Evolutionary conservation across 1,139 yeast species (phyloP), one percentile per base, ranked within the genome.

Genomic region (Kodamaea plutei): DNA sequence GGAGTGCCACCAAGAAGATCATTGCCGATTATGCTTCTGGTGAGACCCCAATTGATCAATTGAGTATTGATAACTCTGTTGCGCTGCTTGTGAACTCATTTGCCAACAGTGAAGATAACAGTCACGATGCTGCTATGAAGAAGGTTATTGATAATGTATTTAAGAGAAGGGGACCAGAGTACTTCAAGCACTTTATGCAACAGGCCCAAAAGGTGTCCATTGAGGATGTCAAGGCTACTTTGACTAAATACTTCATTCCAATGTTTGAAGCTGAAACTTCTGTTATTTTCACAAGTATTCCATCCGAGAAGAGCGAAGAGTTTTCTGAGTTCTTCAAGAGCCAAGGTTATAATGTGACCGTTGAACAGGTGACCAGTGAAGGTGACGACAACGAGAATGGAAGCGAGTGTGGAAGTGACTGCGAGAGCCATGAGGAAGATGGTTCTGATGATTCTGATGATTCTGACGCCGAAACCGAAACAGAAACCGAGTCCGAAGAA

Each of bases 51-150:
- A 69, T 89, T 45, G 94, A 85, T 34, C 56, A 59, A 8, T 63
- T 73, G 29, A 61, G 74, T 39, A 61, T 87, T 21, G 78, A 79
- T 41, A 89, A 87, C 39, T 81, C 95, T 2, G 64, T 84, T 22
- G 79, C 94, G 35, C 70, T 84, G 15, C 72, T 85, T 31, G 88
- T 87, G 18, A 81, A 82, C 45, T 65, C 69, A 8, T 62, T 84
- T 30, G 94, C 95, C 1, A 72, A 76, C 26, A 59, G 64, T 4
- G 89, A 83, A 42, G 70, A 79, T 14, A 77, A 78, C 43, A 56
- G 57, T 8, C 72, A 70, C 38, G 69, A 72, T 30, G 81, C 95
- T 0, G 89, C 94, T 7, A 61, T 69, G 32, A 62, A 68, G 17
- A 83, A 80, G 50, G 84, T 79, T 43, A 53, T 69, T 33, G 91